phyloP scores from a whole-genome alignment of 1,284 basidiomycete genomes.

The Pseudozyma sp. region DNA sequence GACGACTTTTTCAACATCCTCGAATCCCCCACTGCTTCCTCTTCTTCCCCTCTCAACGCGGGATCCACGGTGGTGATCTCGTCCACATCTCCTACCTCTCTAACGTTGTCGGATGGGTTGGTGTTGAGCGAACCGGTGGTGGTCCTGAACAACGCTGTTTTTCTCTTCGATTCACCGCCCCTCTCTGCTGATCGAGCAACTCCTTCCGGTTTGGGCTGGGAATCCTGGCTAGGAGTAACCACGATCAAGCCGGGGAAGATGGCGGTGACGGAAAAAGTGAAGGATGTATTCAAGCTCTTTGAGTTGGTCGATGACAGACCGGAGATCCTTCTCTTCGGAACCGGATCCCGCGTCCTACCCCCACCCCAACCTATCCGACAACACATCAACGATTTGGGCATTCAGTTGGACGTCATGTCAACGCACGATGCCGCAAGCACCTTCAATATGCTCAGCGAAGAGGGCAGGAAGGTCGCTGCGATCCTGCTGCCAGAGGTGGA shows the following conservation, averaged over 20 bases:
- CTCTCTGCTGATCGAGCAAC: conserved; percentile 66
- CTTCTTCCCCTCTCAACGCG: not conserved
- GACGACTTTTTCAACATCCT: conserved; percentile 63
- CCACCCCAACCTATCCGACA: conserved; percentile 78
- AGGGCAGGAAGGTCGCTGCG: conserved; percentile 89
- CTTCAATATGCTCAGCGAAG: conserved; percentile 90
- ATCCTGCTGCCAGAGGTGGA: conserved; percentile 77
- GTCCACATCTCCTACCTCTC: conserved; percentile 36
- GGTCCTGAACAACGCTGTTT: conserved; percentile 82
- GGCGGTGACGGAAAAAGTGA: conserved; percentile 22
- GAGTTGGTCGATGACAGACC: conserved; percentile 54
- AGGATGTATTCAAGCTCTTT: conserved; percentile 45
- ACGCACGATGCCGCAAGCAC: conserved; percentile 95
- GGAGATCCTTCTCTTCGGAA: conserved; percentile 92
- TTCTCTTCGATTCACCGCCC: conserved; percentile 87
- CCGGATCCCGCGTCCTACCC: conserved; percentile 79
- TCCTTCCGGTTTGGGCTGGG: conserved; percentile 69
- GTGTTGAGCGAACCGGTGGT: conserved; percentile 81
- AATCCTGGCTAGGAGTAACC: conserved; percentile 76
- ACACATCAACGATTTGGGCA: conserved; percentile 81
- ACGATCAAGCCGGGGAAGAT: conserved; percentile 51
- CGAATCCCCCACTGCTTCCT: conserved; percentile 18
- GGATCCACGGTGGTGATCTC: conserved; percentile 20
- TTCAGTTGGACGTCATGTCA: conserved; percentile 93
- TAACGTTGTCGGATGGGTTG: conserved; percentile 73